Percentiles rank a stretch among this genome's conserved stretches.
These are phyloP conservation scores for Stephanodiscus triporus DNA, from an alignment of 108 stramenopile genomes.

Conservation along the genomic window DNA sequence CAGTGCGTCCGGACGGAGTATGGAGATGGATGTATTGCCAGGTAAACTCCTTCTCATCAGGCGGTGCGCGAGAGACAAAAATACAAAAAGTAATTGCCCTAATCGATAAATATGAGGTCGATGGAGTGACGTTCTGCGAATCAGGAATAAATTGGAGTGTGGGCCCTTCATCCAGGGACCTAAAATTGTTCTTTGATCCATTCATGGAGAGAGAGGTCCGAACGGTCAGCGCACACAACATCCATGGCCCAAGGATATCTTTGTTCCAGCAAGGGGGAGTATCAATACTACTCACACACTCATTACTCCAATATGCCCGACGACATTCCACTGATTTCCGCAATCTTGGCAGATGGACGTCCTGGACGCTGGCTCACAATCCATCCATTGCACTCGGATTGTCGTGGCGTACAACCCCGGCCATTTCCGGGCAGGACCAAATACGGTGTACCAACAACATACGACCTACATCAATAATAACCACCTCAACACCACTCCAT, in stretches of 20 bases:
- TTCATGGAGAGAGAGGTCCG: neutral
- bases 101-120: too few species aligned
- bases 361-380: neutral
- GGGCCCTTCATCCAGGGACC: too few species aligned
- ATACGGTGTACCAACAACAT: too few species aligned
- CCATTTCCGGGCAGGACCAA: too few species aligned
- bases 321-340: neutral
- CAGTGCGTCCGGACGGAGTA: too few species aligned
- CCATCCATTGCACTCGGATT: neutral
- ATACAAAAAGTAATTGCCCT: too few species aligned
- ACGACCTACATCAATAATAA: neutral
- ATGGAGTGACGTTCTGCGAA: neutral
- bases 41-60: too few species aligned
- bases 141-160: neutral
- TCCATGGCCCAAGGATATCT: neutral
- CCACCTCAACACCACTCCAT: neutral
- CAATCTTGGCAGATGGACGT: too few species aligned
- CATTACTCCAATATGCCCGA: neutral
- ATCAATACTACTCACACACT: neutral
- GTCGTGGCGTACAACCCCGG: too few species aligned
- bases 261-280: neutral
- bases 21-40: too few species aligned
- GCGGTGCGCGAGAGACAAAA: too few species aligned
- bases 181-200: too few species aligned
- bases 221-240: neutral